phyloP scores from a whole-genome alignment of 1,284 basidiomycete genomes.

The Heterobasidion annosum region DNA sequence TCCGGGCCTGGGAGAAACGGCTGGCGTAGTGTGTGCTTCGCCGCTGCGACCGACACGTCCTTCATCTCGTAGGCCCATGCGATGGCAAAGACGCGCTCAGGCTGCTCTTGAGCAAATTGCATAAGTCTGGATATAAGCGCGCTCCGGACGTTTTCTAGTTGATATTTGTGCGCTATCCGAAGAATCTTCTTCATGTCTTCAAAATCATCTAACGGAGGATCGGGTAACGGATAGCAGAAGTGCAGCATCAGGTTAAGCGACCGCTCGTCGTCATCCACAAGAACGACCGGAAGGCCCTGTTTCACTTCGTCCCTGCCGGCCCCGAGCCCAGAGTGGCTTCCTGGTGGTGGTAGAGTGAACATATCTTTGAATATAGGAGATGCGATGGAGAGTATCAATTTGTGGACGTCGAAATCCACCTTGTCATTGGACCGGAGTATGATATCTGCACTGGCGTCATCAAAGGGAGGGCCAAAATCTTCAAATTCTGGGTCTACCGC shows the following conservation, averaged over 20 bases:
- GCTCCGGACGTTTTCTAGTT: slow-evolving; percentile 1
- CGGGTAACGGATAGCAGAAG: slow-evolving; percentile 8
- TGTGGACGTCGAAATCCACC: slow-evolving; percentile 23
- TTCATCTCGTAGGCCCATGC: background rate
- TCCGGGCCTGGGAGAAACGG: background rate
- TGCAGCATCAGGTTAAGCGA: slow-evolving; percentile 4
- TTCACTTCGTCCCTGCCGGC: background rate
- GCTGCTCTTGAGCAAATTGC: background rate
- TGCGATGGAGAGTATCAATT: slow-evolving; percentile 20
- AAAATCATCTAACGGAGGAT: background rate
- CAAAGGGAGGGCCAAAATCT: slow-evolving; percentile 1
- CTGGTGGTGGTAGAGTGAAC: slow-evolving; percentile 15
- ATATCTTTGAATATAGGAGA: slow-evolving; percentile 27
- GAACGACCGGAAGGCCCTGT: slow-evolving; percentile 1
- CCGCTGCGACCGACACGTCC: background rate
- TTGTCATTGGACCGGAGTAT: slow-evolving; percentile 25
- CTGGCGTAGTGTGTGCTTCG: background rate
- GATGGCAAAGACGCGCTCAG: slow-evolving; percentile 3
- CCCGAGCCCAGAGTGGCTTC: background rate
- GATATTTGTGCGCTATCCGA: slow-evolving; percentile 6
- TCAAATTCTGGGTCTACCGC: background rate
- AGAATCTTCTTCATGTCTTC: background rate
- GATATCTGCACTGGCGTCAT: slow-evolving; percentile 14
- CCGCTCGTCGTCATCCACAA: slow-evolving; percentile 3
- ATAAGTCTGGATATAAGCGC: background rate